Evolutionary conservation across 2,329 filamentous ascomycete species (phyloP), one percentile per base, ranked within the genome.

Genomic region (Chaetomium sp.): DNA sequence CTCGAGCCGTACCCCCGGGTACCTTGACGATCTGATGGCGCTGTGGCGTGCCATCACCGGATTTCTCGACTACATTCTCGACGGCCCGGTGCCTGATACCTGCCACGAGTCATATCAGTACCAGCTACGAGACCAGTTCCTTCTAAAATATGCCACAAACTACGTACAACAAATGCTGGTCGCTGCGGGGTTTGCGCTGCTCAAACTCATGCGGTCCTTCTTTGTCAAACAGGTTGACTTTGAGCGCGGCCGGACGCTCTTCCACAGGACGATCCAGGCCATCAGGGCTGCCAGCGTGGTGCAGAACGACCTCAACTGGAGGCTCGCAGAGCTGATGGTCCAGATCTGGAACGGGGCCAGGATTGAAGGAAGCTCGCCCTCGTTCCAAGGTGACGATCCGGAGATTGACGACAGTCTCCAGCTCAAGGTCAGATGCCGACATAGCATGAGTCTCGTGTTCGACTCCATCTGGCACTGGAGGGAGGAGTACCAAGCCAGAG

Each of bases 401-500:
- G 76, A 81, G 45, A 80, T 89, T 50, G 90, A 93, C 71, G 88
- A 91, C 70, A 90, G 84, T 66, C 79, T 94, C 51, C 89, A 93
- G 74, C 83, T 95, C 57, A 92, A 92, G 73, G 90, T 94, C n/a
- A 86, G 91, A 57, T 93, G 90, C 71, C 83, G 91, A 27, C 91
- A 92, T 81, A 93, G 90, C 76, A 92, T 94, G 87, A 93, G 90
- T 75, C 83, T 93, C 16, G 87, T 95, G 1, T 94, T 91, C 72
- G 91, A 95, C 77, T 91, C 89, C 13, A 90, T 93, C 58, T 94
- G 91, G 91, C 85, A 91, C 67, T 95, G 91, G 91, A 85, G 91
- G 70, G 89, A 92, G 74, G 90, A 93, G 74, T 92, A 86, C 71
- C 88, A 91, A 75, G 85, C 89, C 57, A 83, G 87, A 74, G 90